A percentile compares a stretch with the other conserved stretches of the same genome.
Conservation (phyloP, 805 yeast species). For the Wickerhamomyces queroliae region DNA sequence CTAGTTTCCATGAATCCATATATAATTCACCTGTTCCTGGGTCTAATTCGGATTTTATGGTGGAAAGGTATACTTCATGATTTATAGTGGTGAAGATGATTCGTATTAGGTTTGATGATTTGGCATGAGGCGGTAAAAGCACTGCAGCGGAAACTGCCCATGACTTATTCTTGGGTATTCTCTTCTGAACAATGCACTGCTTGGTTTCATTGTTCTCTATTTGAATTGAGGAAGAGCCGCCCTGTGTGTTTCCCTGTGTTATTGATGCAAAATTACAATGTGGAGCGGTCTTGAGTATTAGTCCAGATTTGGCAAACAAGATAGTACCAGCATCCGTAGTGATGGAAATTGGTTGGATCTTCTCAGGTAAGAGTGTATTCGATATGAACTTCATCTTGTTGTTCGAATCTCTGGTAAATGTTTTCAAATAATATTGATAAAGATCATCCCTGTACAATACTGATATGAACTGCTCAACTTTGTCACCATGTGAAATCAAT, state of each 20-base stretch:
- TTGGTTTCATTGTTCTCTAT: neutral
- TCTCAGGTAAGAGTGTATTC: slow-evolving; percentile 4
- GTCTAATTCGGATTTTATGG: slow-evolving; percentile 1
- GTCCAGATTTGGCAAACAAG: slow-evolving; percentile 11
- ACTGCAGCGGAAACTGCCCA: slow-evolving; percentile 8
- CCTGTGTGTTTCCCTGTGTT: neutral
- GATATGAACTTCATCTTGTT: neutral
- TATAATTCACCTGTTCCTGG: slow-evolving; percentile 3
- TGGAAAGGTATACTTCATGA: slow-evolving; percentile 5
- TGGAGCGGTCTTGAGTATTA: neutral
- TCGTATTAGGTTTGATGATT: neutral
- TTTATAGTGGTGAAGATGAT: slow-evolving; percentile 4
- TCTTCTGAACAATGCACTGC: slow-evolving; percentile 4
- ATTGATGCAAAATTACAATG: neutral
- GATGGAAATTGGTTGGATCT: slow-evolving; percentile 7
- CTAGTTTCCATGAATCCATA: slow-evolving; percentile 8
- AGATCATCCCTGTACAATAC: slow-evolving; percentile 13
- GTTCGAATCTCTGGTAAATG: neutral
- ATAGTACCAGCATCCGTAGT: slow-evolving; percentile 6
- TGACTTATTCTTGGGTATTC: neutral
- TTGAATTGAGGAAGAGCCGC: neutral
- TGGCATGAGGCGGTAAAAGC: neutral
- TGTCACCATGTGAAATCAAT: neutral
- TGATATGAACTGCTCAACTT: slow-evolving; percentile 1
- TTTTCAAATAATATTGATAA: slow-evolving; percentile 6